phyloP scores from a whole-genome alignment of 225 moss, liverwort and hornwort genomes.

The Sphagnum tenellum region DNA sequence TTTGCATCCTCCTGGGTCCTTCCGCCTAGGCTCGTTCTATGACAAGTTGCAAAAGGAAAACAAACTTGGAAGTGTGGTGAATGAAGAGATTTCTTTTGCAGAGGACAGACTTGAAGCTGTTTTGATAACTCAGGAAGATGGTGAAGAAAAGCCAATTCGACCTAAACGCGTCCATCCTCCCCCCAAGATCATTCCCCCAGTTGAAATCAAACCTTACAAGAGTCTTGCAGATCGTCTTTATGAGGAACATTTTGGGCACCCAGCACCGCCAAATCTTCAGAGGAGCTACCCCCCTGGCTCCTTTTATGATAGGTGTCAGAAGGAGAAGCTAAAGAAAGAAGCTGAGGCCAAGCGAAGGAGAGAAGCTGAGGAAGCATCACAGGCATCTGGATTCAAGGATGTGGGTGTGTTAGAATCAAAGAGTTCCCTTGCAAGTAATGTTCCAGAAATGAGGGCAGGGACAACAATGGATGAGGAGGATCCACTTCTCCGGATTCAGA shows the following conservation, averaged over 20 bases:
- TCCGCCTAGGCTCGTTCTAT: slow-evolving; percentile 12
- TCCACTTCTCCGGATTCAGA: neutral
- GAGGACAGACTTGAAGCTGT: too few relatives aligned
- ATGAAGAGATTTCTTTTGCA: slow-evolving; percentile 11
- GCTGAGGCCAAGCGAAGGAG: slow-evolving; percentile 18
- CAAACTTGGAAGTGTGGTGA: slow-evolving; percentile 24
- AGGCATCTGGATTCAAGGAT: neutral
- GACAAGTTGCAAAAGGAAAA: slow-evolving; percentile 36
- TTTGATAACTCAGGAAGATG: slow-evolving; percentile 2
- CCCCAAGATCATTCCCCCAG: neutral
- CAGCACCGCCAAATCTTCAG: slow-evolving; percentile 33
- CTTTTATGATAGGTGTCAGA: slow-evolving; percentile 48
- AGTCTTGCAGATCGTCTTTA: slow-evolving; percentile 52
- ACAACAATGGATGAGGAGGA: neutral
- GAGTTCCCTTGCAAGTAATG: slow-evolving; percentile 2
- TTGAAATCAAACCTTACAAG: slow-evolving; percentile 22
- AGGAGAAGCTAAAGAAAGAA: slow-evolving; percentile 34
- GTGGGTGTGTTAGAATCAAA: slow-evolving; percentile 6
- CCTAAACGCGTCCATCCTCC: neutral
- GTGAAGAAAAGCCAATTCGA: slow-evolving; percentile 4
- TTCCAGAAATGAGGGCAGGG: too few relatives aligned
- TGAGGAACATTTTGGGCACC: slow-evolving; percentile 48
- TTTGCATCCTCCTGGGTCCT: neutral
- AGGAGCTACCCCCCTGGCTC: slow-evolving; percentile 50
- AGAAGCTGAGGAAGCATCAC: neutral